Evolutionary conservation across 192 early-diverging fungal species (phyloP).

Genomic region (Backusella australiensis): DNA sequence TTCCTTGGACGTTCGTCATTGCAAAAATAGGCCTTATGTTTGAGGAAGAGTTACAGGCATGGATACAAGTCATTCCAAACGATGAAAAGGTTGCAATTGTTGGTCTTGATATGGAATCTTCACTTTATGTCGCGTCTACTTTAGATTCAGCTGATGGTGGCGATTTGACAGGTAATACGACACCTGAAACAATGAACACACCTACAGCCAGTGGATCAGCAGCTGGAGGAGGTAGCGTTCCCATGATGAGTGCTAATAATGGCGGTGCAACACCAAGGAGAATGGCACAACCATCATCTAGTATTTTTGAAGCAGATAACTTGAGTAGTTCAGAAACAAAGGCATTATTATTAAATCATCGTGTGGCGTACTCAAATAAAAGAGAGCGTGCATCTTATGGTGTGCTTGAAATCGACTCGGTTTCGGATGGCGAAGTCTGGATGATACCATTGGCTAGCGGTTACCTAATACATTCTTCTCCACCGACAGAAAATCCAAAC

Average conservation of each 20-base stretch:
- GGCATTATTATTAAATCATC: constrained; percentile 49
- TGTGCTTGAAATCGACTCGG: constrained; percentile 9
- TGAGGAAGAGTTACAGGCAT: constrained; percentile 38
- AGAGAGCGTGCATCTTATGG: constrained; percentile 23
- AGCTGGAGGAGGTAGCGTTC: not conserved
- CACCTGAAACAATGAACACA: constrained; percentile 15
- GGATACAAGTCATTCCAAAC: constrained; percentile 25
- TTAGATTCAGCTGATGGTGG: not conserved
- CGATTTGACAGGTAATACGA: not conserved
- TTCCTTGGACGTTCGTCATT: constrained; percentile 46
- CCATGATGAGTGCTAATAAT: constrained; percentile 7
- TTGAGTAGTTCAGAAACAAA: constrained; percentile 35
- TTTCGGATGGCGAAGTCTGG: constrained; percentile 25
- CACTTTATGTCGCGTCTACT: constrained; percentile 8
- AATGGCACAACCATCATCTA: constrained; percentile 17
- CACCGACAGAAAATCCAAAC: constrained; percentile 38
- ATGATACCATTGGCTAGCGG: constrained; percentile 51
- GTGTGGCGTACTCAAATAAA: constrained; percentile 42
- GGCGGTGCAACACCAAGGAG: constrained; percentile 5
- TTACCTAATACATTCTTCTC: constrained; percentile 45
- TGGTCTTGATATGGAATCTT: constrained; percentile 33
- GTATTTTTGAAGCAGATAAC: not conserved
- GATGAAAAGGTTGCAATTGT: constrained; percentile 31
- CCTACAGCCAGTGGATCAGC: constrained; percentile 2
- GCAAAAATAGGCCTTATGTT: constrained; percentile 52